Evolutionary conservation across 352 stramenopile species (phyloP).

Genomic region (Phytophthora cryptogea): DNA sequence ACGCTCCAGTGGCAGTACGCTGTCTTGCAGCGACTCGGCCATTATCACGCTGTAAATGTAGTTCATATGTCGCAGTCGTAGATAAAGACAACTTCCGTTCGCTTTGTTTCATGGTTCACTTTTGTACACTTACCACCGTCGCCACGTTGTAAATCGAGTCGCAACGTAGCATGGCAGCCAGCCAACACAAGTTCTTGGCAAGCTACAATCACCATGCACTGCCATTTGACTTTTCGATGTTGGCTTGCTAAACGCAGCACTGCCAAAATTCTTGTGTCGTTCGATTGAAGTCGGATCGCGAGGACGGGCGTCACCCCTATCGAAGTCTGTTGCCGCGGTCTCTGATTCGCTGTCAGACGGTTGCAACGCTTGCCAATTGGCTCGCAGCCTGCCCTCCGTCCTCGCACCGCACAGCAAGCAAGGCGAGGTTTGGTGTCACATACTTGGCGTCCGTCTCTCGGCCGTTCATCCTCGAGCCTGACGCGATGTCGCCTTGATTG

Average conservation of each 20-base stretch:
- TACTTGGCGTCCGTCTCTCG: conserved; percentile 25
- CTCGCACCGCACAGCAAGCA: conserved; percentile 19
- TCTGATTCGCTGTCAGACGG: conserved; percentile 10
- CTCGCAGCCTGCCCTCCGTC: conserved; percentile 1
- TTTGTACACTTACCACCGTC: neutral
- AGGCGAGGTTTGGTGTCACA: conserved; percentile 28
- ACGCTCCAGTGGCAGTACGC: neutral
- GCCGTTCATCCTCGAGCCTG: conserved; percentile 29
- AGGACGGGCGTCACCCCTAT: conserved; percentile 10
- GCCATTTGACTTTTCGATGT: conserved; percentile 13
- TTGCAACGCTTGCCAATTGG: conserved; percentile 12
- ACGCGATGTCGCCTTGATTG: conserved; percentile 19
- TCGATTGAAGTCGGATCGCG: conserved; percentile 13
- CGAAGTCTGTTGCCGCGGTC: conserved; percentile 2
- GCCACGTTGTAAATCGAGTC: neutral
- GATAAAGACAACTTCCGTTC: neutral
- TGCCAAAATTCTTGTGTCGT: conserved; percentile 37
- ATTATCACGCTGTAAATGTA: conserved; percentile 25
- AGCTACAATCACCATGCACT: neutral
- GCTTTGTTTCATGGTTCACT: neutral
- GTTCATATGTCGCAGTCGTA: neutral
- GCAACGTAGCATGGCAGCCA: too few species aligned
- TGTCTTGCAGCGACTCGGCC: conserved; percentile 12
- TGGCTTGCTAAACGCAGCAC: conserved; percentile 6
- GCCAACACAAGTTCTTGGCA: neutral